Percentiles rank a stretch among this genome's conserved stretches.
Evolutionary conservation across 2,329 filamentous ascomycete species (phyloP).

Genomic region (Calonectria hongkongensis): DNA sequence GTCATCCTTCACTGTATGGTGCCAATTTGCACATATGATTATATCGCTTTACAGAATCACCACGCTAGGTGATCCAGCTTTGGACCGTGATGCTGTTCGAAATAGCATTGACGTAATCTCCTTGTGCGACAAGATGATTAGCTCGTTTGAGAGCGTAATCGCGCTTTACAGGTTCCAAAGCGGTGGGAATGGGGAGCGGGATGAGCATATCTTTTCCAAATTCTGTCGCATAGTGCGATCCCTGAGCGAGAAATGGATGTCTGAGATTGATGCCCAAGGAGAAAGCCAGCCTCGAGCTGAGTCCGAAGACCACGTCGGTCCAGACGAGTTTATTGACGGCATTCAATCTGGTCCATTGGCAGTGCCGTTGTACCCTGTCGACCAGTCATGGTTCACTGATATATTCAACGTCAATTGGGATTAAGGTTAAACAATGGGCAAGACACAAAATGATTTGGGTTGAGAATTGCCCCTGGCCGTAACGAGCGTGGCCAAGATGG

Average conservation of each 20-base stretch:
- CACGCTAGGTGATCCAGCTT: neutral
- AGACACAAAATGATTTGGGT: too few relatives aligned
- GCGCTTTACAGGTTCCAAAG: neutral
- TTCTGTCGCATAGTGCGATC: conserved; percentile 19
- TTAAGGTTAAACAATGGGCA: neutral
- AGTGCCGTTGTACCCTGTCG: neutral
- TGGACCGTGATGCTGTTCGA: neutral
- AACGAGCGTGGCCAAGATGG: too few relatives aligned
- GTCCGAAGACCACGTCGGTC: neutral
- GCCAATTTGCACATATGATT: conserved; percentile 9
- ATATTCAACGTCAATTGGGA: conserved; percentile 15
- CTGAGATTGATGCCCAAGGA: neutral
- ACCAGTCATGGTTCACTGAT: conserved; percentile 11
- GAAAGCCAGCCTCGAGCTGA: neutral
- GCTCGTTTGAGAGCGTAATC: neutral
- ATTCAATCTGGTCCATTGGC: conserved; percentile 16
- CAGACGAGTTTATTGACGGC: neutral
- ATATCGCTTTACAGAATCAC: conserved; percentile 7
- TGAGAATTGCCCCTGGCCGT: too few relatives aligned
- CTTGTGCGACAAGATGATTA: neutral
- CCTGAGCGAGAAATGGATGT: conserved; percentile 1
- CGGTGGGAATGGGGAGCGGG: neutral
- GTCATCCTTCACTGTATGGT: neutral
- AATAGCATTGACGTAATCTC: neutral
- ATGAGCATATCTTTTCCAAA: conserved; percentile 14